These are phyloP conservation scores for Pestalotiopsis sp. DNA, from an alignment of 2,329 filamentous ascomycete species.

Conservation along the genomic window DNA sequence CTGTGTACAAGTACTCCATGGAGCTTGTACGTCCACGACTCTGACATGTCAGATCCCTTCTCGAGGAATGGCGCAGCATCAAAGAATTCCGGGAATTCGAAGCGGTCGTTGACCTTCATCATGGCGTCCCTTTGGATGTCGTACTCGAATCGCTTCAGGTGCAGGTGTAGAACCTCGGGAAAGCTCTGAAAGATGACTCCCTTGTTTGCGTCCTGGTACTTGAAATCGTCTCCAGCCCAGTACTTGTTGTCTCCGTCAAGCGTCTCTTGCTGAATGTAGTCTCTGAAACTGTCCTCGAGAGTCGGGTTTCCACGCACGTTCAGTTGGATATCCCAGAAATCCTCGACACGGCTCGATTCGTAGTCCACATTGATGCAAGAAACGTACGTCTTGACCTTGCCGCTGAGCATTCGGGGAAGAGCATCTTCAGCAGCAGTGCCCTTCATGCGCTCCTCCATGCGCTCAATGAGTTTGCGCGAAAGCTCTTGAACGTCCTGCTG, in stretches of 20 bases:
- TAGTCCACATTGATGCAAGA: constrained; percentile 98
- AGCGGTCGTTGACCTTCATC: constrained; percentile 97
- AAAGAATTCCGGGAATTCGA: constrained; percentile 84
- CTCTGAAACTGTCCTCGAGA: constrained; percentile 89
- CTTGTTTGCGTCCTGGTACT: constrained; percentile 95
- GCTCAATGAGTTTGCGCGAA: constrained; percentile 95
- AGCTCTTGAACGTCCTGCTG: constrained; percentile 98
- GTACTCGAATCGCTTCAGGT: constrained; percentile 97
- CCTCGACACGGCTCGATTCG: constrained; percentile 92
- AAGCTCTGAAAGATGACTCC: constrained; percentile 97
- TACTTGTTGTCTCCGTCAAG: constrained; percentile 99
- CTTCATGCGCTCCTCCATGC: constrained; percentile 98
- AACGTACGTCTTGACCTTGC: constrained; percentile 98
- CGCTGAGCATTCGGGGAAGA: constrained; percentile 88
- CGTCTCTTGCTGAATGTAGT: constrained; percentile 95
- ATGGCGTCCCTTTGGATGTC: constrained; percentile 94
- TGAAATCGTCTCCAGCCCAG: constrained; percentile 85
- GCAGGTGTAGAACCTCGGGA: constrained; percentile 89
- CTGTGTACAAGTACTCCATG: constrained; percentile 96
- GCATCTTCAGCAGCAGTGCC: constrained; percentile 89
- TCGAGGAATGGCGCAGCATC: constrained; percentile 87
- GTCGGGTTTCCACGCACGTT: constrained; percentile 95
- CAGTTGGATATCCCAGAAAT: constrained; percentile 98
- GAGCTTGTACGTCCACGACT: constrained; percentile 88
- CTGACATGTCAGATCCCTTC: constrained; percentile 82